Conservation (phyloP, 176 grass and related monocot genomes). For the sorghum (Sorghum bicolor) region DNA sequence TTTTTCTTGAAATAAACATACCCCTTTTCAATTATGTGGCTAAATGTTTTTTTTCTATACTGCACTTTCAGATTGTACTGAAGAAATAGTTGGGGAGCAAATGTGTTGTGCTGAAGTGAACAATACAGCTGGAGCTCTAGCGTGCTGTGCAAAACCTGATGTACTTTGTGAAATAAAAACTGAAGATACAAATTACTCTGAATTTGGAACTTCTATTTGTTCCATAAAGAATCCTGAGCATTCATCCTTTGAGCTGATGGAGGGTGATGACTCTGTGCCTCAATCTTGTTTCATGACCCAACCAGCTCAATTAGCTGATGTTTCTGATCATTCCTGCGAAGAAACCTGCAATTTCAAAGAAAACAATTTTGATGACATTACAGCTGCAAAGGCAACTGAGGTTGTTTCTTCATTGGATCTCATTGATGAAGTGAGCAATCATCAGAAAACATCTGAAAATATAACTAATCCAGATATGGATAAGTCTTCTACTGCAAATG, state of each 20-base stretch:
- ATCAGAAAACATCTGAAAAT: slow-evolving; percentile 11
- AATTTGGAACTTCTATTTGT: slow-evolving; percentile 23
- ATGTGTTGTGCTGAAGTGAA: slow-evolving; percentile 17
- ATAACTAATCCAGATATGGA: slow-evolving; percentile 19
- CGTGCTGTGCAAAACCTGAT: background rate
- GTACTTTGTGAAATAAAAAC: slow-evolving; percentile 29
- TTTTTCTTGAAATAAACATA: slow-evolving; percentile 7
- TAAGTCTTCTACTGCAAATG: slow-evolving; percentile 26
- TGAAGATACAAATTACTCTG: slow-evolving; percentile 9
- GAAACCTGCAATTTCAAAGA: slow-evolving; percentile 6
- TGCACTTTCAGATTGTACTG: slow-evolving; percentile 23
- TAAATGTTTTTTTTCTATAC: slow-evolving; percentile 12
- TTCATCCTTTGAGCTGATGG: slow-evolving; percentile 14
- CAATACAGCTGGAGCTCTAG: background rate
- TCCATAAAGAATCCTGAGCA: background rate
- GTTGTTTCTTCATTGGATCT: slow-evolving; percentile 22
- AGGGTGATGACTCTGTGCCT: background rate
- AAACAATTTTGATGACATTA: slow-evolving; percentile 18
- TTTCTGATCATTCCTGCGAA: slow-evolving; percentile 26
- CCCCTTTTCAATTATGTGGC: background rate
- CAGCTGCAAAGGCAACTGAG: slow-evolving; percentile 16
- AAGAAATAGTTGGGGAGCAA: slow-evolving; percentile 26
- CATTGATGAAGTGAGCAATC: slow-evolving; percentile 18
- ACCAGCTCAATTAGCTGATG: slow-evolving; percentile 16
- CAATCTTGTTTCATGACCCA: slow-evolving; percentile 18